Percentiles rank a stretch among this genome's conserved stretches.
Evolutionary conservation across 345 rosid species (phyloP).

Genomic region (Mangifera indica): DNA sequence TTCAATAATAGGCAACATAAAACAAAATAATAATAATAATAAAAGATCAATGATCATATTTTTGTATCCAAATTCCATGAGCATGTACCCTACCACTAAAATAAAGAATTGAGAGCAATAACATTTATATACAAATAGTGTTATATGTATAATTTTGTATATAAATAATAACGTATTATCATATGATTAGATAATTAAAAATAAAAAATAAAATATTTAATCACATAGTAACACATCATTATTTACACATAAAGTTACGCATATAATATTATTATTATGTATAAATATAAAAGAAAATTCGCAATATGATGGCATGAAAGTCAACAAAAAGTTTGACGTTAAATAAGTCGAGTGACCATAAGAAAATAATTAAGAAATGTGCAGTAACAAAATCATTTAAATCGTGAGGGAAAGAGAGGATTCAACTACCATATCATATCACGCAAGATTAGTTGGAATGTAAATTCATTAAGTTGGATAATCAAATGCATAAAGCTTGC

Average conservation of each 20-base stretch:
- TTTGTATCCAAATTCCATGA: too few species aligned
- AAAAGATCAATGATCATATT: too few species aligned
- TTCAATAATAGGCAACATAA: too few species aligned
- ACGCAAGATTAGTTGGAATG: background rate
- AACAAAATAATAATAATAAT: too few species aligned
- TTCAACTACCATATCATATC: background rate
- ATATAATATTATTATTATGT: too few species aligned
- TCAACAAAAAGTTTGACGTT: slow-evolving; percentile 7
- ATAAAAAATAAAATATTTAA: too few species aligned
- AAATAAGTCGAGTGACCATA: background rate
- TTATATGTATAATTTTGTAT: too few species aligned
- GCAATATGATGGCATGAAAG: background rate
- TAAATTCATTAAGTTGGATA: background rate
- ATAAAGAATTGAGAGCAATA: background rate
- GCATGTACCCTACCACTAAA: background rate
- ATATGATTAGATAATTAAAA: too few species aligned
- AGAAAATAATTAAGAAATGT: background rate
- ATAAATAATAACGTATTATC: too few species aligned
- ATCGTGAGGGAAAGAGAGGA: background rate
- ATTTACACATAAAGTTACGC: too few species aligned
- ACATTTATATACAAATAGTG: too few species aligned
- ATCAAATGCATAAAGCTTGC: background rate
- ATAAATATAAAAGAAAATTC: background rate
- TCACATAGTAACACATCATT: too few species aligned
- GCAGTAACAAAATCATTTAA: slow-evolving; percentile 3